Percentiles rank a stretch among this genome's conserved stretches.
phyloP scores from a whole-genome alignment of 2,329 filamentous ascomycete genomes.

The Penicillium olsonii region DNA sequence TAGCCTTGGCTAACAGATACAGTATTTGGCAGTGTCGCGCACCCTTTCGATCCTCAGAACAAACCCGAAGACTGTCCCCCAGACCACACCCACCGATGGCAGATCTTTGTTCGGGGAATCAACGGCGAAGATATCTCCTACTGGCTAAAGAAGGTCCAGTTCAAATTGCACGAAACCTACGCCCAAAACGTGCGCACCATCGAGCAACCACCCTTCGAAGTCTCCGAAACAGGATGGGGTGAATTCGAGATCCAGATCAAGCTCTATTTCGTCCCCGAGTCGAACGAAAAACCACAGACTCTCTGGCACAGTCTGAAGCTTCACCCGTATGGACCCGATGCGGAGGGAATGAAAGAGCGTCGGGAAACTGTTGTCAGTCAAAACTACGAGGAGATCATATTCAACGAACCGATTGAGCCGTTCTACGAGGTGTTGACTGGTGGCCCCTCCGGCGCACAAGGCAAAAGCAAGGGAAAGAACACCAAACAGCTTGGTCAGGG shows the following conservation, averaged over 20 bases:
- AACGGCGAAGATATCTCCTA: conserved; percentile 90
- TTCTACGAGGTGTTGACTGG: conserved; percentile 86
- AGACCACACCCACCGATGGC: conserved; percentile 96
- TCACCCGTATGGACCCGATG: conserved; percentile 80
- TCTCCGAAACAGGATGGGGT: conserved; percentile 94
- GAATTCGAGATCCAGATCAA: conserved; percentile 97
- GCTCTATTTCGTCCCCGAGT: conserved; percentile 86
- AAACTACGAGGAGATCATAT: conserved; percentile 90
- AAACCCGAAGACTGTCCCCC: conserved; percentile 75
- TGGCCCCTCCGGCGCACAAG: conserved; percentile 54
- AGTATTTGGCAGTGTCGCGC: conserved; percentile 80
- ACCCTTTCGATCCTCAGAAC: conserved; percentile 73
- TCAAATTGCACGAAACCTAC: conserved; percentile 97
- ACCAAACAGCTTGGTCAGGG: conserved; percentile 52
- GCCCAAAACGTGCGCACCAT: conserved; percentile 84
- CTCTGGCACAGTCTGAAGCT: conserved; percentile 89
- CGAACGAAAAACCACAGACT: conserved; percentile 92
- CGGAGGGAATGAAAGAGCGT: conserved; percentile 70
- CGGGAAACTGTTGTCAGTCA: conserved; percentile 70
- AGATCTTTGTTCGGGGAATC: conserved; percentile 87
- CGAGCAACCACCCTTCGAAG: conserved; percentile 78
- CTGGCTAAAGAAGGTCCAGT: conserved; percentile 95
- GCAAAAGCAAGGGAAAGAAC: conserved; percentile 60
- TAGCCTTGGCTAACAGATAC: conserved; percentile 23
- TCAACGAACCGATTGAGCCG: conserved; percentile 93